These are phyloP conservation scores for Sporothrix humicola DNA, from an alignment of 2,329 filamentous ascomycete species.

Conservation along the genomic window DNA sequence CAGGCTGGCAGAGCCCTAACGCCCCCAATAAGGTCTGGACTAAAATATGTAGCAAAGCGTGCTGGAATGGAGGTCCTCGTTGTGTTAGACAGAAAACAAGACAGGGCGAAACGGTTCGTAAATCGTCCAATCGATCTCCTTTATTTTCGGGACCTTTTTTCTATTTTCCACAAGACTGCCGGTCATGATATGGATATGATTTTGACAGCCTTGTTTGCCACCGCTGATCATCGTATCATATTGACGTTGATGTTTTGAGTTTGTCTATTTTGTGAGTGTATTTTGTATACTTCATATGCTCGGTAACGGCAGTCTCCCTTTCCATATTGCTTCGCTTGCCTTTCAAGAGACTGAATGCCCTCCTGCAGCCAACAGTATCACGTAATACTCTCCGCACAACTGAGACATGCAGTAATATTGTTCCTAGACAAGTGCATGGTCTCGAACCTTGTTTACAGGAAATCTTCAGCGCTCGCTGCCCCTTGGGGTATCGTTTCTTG, in stretches of 20 bases:
- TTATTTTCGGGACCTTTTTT: neutral
- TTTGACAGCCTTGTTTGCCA: slow-evolving; percentile 2
- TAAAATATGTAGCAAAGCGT: slow-evolving; percentile 20
- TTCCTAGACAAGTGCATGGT: neutral
- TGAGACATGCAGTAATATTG: slow-evolving; percentile 5
- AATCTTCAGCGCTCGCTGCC: slow-evolving; percentile 13
- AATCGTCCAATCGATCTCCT: slow-evolving; percentile 29
- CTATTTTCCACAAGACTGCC: neutral
- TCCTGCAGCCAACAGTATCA: neutral
- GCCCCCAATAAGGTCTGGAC: neutral
- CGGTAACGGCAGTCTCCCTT: no score
- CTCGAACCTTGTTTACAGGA: neutral
- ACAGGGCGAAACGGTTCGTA: slow-evolving; percentile 28
- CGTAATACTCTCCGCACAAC: neutral
- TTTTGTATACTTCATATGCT: neutral
- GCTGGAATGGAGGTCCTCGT: slow-evolving; percentile 9
- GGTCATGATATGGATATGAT: neutral
- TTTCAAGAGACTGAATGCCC: no score
- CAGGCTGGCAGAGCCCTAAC: no score
- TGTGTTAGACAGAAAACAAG: neutral
- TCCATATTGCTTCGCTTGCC: no score
- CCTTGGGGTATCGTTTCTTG: neutral
- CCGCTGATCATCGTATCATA: neutral
- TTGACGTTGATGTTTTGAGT: neutral
- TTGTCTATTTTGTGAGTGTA: neutral